A percentile compares a stretch with the other conserved stretches of the same genome.
Conservation (phyloP, 1,139 yeast genomes). For the Debaryomycetaceae sp. region DNA sequence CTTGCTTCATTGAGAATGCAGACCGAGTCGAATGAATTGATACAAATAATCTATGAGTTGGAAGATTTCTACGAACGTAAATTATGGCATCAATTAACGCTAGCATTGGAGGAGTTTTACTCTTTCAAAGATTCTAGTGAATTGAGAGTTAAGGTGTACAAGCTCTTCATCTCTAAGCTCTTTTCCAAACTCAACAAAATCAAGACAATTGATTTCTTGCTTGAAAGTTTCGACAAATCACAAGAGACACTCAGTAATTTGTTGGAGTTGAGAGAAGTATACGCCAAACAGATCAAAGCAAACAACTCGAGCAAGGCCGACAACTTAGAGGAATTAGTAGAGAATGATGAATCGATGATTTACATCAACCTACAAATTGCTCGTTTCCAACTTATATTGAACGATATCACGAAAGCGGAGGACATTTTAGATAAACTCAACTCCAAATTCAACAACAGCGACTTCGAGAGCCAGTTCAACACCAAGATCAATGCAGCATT, state of each 20-base stretch:
- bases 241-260: slow-evolving; percentile 57
- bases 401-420: slow-evolving; percentile 61
- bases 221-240: slow-evolving; percentile 44
- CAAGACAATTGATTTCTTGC: slow-evolving; percentile 71
- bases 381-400: slow-evolving; percentile 58
- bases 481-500: slow-evolving; percentile 77
- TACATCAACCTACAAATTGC: slow-evolving; percentile 78
- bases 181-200: slow-evolving; percentile 73
- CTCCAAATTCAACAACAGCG: slow-evolving; percentile 48
- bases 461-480: slow-evolving; percentile 51
- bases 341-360: slow-evolving; percentile 43
- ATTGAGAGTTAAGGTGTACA: slow-evolving; percentile 64
- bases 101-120: slow-evolving; percentile 60
- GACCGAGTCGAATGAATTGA: slow-evolving; percentile 58
- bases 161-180: slow-evolving; percentile 65
- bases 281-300: slow-evolving; percentile 34
- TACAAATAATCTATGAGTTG: slow-evolving; percentile 65
- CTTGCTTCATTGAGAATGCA: slow-evolving; percentile 70
- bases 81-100: slow-evolving; percentile 75
- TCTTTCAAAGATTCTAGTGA: slow-evolving; percentile 44
- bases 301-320: slow-evolving; percentile 25
- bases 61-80: slow-evolving; percentile 88
- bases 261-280: slow-evolving; percentile 44
- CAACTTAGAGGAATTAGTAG: slow-evolving; percentile 34
- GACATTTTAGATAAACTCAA: slow-evolving; percentile 63